These are phyloP conservation scores for Stropharia rugosoannulata DNA, from an alignment of 768 basidiomycete genomes.

Conservation along the genomic window DNA sequence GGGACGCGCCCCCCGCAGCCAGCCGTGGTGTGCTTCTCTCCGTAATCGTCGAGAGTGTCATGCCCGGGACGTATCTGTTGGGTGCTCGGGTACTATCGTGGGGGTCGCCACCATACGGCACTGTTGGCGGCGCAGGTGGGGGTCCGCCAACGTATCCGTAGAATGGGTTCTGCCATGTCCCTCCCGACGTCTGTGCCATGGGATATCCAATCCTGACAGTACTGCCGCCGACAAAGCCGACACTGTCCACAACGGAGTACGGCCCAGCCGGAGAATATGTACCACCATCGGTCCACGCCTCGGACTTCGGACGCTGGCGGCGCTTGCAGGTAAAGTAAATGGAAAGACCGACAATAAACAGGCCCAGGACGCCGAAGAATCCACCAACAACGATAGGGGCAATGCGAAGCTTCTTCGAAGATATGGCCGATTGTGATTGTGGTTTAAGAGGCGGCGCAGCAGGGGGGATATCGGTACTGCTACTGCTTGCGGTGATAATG, in stretches of 20 bases:
- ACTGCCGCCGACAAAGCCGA: not conserved
- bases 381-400: conserved; percentile 33
- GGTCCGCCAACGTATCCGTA: conserved; percentile 17
- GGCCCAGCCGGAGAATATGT: not conserved
- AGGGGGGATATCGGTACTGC: conserved; percentile 3
- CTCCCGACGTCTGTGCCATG: conserved; percentile 6
- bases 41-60: conserved; percentile 28
- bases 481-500: conserved; percentile 11
- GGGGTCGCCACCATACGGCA: not conserved
- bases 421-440: not conserved
- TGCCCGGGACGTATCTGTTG: conserved; percentile 22
- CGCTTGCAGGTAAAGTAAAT: conserved; percentile 29
- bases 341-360: conserved; percentile 24
- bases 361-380: conserved; percentile 29
- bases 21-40: conserved; percentile 26
- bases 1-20: conserved; percentile 11
- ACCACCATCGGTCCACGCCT: conserved; percentile 34
- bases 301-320: conserved; percentile 27
- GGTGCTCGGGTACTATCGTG: conserved; percentile 12
- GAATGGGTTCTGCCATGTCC: conserved; percentile 16
- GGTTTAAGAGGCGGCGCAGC: conserved; percentile 20
- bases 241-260: not conserved
- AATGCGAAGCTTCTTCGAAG: conserved; percentile 22
- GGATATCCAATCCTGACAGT: not conserved
- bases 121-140: conserved; percentile 5